Base-by-base conservation (phyloP, 129 eudicot species). In the Erigeron canadensis region DNA sequence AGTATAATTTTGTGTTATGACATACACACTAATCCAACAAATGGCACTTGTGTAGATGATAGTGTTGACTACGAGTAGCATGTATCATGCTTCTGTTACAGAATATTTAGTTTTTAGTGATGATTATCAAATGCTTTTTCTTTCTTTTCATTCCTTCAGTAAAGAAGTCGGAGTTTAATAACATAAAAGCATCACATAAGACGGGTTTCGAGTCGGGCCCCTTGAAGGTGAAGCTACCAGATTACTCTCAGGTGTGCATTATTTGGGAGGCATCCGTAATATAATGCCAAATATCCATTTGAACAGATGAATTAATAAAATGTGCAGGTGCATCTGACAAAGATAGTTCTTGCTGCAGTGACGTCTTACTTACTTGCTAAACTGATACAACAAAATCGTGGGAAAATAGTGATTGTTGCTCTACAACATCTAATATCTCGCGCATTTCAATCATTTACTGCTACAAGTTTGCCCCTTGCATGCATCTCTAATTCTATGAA, bases 401-500 rank as follows among this genome's bases (percentile, higher is more conserved):
- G 65, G 64, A 81, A 79, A 62, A 45, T 46, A 67, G 55, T 34
- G 53, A 63, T 73, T 65, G 47, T 51, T 54, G 55, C 72, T 51
- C 46, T 77, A 60, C 80, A 54, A 56, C 51, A 69, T 65, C 63
- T 81, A 43, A 61, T 85, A 21, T 79, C 63, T 37, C 66, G 44
- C 64, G 70, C 77, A 64, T 38, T 79, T 74, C 86, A 44, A 63
- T 80, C 81, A 68, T 79, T 78, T 70, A 68, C 81, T 7, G 71
- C 84, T 61, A 51, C 86, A 75, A 77, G 67, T 66, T 79, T 80
- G 68, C 89, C 86, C 41, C 90, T 95, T 71, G 97, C 99, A 61
- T 90, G 93, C 75, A 75, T 94, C 37, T 94, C 97, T 66, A 80
- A 76, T 70, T 81, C 97, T 46, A 16, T 88, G 77, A 81, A 82